A percentile compares a stretch with the other conserved stretches of the same genome.
phyloP scores from a whole-genome alignment of 1,284 basidiomycete species.

The Ustilago tritici region DNA sequence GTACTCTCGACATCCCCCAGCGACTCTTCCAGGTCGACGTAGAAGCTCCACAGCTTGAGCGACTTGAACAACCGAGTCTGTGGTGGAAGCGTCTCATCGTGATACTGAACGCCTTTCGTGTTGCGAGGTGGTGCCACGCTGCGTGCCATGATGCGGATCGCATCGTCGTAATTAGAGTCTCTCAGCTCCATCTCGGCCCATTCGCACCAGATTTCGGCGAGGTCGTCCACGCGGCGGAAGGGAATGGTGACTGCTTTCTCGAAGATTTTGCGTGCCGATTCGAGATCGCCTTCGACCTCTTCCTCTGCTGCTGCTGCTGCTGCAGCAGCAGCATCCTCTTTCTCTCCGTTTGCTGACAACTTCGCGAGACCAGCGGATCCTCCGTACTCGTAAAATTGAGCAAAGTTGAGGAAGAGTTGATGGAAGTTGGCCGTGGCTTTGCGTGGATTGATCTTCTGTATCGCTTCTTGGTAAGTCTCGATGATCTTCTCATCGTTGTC shows the following conservation, averaged over 20 bases:
- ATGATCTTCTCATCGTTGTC: slow-evolving; percentile 94
- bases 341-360: slow-evolving; percentile 73
- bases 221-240: slow-evolving; percentile 94
- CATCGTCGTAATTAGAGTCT: slow-evolving; percentile 95
- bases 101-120: slow-evolving; percentile 85
- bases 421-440: slow-evolving; percentile 93
- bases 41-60: slow-evolving; percentile 98
- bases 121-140: slow-evolving; percentile 85
- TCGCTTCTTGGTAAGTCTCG: slow-evolving; percentile 88
- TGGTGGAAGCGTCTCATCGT: slow-evolving; percentile 90
- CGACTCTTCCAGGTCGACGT: slow-evolving; percentile 95
- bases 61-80: slow-evolving; percentile 96
- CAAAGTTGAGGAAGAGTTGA: slow-evolving; percentile 92
- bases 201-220: slow-evolving; percentile 98
- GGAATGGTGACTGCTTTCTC: slow-evolving; percentile 91
- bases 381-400: slow-evolving; percentile 96
- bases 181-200: slow-evolving; percentile 99
- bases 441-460: slow-evolving; percentile 88
- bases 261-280: slow-evolving; percentile 88
- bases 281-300: slow-evolving; percentile 81
- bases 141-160: slow-evolving; percentile 93
- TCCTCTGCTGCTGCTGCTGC: slow-evolving; percentile 73
- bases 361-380: slow-evolving; percentile 72
- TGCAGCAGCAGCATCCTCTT: too few species aligned
- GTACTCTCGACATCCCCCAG: slow-evolving; percentile 92